phyloP scores from a whole-genome alignment of 139 green algal genomes.

The Coccomyxa sp. region DNA sequence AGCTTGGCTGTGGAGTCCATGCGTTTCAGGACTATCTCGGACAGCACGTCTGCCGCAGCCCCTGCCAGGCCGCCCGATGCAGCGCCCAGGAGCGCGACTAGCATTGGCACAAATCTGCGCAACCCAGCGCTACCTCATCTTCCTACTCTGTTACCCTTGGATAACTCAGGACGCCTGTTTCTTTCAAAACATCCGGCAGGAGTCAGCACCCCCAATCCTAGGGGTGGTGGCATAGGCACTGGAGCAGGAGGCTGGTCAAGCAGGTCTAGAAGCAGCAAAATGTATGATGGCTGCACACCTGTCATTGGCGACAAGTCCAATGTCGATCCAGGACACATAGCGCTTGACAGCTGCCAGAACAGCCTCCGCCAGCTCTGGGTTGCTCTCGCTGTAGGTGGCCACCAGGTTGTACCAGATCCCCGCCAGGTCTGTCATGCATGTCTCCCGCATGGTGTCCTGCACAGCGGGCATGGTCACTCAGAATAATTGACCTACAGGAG shows the following conservation, averaged over 20 bases:
- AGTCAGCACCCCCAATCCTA: neutral
- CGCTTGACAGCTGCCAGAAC: conserved; percentile 63
- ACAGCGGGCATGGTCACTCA: too few relatives aligned
- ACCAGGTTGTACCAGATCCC: conserved; percentile 68
- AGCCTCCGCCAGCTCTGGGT: conserved; percentile 48
- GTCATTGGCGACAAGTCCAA: conserved; percentile 83
- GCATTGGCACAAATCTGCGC: conserved; percentile 69
- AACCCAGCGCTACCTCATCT: neutral
- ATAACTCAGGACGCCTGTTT: too few relatives aligned
- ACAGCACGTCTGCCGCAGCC: conserved; percentile 68
- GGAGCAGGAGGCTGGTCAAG: neutral
- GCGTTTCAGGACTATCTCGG: conserved; percentile 78
- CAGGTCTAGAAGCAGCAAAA: neutral
- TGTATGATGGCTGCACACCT: conserved; percentile 30
- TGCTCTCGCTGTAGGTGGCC: conserved; percentile 24
- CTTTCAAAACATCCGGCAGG: neutral
- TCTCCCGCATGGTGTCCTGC: conserved; percentile 93
- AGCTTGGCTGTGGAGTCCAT: conserved; percentile 86
- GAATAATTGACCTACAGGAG: too few relatives aligned
- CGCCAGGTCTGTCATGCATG: conserved; percentile 71
- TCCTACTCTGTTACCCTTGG: too few relatives aligned
- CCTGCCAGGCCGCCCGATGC: conserved; percentile 28
- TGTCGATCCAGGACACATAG: conserved; percentile 95
- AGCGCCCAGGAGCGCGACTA: conserved; percentile 52
- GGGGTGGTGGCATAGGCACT: too few relatives aligned